These are phyloP conservation scores for Balakata baccata DNA, from an alignment of 345 rosid genomes.

Conservation along the genomic window DNA sequence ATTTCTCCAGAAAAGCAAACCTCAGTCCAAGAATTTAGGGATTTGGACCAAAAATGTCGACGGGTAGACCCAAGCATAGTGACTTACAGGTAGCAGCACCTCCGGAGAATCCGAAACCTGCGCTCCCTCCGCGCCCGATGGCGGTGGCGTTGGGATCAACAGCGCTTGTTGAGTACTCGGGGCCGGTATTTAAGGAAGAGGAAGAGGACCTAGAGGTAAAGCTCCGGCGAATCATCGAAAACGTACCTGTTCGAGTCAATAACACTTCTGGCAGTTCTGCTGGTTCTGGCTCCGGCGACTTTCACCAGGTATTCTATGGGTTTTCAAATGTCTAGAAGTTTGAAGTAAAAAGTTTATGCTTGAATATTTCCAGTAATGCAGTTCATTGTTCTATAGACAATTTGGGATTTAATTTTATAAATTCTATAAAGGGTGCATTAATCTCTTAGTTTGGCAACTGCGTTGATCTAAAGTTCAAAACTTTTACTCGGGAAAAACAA, in stretches of 20 bases:
- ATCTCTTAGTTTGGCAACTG: background rate
- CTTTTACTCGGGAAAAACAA: background rate
- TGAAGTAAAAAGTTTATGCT: background rate
- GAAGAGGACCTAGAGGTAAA: constrained; percentile 90
- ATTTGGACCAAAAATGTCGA: constrained; percentile 45
- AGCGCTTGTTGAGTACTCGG: constrained; percentile 70
- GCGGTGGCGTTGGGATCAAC: constrained; percentile 34
- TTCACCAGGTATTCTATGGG: constrained; percentile 66
- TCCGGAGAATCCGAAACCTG: constrained; percentile 42
- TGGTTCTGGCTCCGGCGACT: constrained; percentile 94
- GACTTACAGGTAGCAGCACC: constrained; percentile 50
- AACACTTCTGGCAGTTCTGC: constrained; percentile 98
- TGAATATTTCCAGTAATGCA: background rate
- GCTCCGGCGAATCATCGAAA: constrained; percentile 86
- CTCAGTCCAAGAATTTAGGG: constrained; percentile 27
- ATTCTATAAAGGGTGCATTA: background rate
- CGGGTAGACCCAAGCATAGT: constrained; percentile 44
- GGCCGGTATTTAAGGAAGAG: constrained; percentile 70
- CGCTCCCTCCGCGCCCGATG: constrained; percentile 37
- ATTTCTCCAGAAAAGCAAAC: background rate
- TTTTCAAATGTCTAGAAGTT: background rate
- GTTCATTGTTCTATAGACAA: background rate
- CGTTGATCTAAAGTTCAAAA: background rate
- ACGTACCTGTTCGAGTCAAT: constrained; percentile 91
- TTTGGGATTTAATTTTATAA: background rate